Evolutionary conservation across 2,329 filamentous ascomycete species (phyloP), one percentile per base, ranked within the genome.

Genomic region (Xylaria sp.): DNA sequence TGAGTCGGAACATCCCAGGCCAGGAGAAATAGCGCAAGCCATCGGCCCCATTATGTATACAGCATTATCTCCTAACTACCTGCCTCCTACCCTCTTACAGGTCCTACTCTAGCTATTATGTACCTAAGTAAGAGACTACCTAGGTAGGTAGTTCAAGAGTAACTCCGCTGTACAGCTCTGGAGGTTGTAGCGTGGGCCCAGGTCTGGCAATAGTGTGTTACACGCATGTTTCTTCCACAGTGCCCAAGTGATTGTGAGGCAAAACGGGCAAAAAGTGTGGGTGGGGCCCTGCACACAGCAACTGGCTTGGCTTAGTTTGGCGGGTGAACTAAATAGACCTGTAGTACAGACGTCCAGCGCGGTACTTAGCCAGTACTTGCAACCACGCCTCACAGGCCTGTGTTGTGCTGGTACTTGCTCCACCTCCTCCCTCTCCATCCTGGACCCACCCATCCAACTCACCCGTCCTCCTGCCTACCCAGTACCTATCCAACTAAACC

Each of bases 381-480:
- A 12, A 19, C 55, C 65, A 69, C 64, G 68, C 64, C 68, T 69
- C 68, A 59, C 64, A 64, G 59, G 57, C 68, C 66, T 54, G 55
- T 66, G 69, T 65, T 65, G 65, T 61, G 68, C 68, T 69, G 64
- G 65, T 68, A 67, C 62, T 65, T 70, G 64, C 60, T 69, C 69
- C 69, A 71, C 69, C 59, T 68, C 69, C 69, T 71, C 69, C 65
- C 69, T 68, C 69, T 67, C 69, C 67, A 67, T 70, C 64, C 66
- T 65, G 32, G 64, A 68, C 66, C 68, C 69, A 71, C 69, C 65
- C 68, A 65, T 71, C 71, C 66, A 67, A 70, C 68, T 68, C 71
- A 69, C 69, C 69, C 69, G 45, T 62, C 66, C 59, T 69, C 67
- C 63, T 64, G 59, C 56, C 61, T 45, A 12, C 45, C 57, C 50